Evolutionary conservation across 2,329 filamentous ascomycete genomes (phyloP), one percentile per base, ranked within the genome.

Genomic region (Emmonsiellopsis sp.): DNA sequence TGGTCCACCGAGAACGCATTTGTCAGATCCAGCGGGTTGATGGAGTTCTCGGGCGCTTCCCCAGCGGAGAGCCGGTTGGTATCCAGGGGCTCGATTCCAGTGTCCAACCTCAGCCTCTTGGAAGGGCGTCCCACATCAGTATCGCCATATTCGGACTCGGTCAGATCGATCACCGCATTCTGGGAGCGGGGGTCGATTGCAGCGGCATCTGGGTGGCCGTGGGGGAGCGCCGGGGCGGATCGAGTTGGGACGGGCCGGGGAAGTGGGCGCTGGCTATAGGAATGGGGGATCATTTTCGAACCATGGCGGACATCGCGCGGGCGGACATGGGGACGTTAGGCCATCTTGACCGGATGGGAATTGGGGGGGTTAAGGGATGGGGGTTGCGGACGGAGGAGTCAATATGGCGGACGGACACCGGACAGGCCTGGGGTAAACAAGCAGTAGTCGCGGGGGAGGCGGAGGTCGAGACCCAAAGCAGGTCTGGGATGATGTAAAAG

Each of bases 231-330:
- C 26, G 43, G 34, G 15, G 45, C 9, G n/a, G 15, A 8, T 37
- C 32, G 15, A 38, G n/a, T 26, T 11, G n/a, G n/a, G 40, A 41
- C 11, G 15, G 7, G 51, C 31, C 30, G 47, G 11, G 40, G 44
- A 10, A 16, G 38, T n/a, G 49, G 43, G 11, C 31, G 37, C 50
- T 40, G 47, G 54, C 35, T 65, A 56, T 68, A 70, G 58, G 70
- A 62, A 66, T 70, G 65, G 55, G 69, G 67, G 58, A 70, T 72
- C 70, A 73, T 72, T 61, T 65, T 65, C 64, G 63, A 61, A 53
- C 65, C 66, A 72, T 72, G 62, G 60, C 67, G 57, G 54, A 65
- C 66, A 61, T 62, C 51, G 59, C 55, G 58, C 58, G 57, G 55
- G 54, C 46, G 53, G 52, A 51, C 58, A 57, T 58, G 56, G 52